phyloP scores from a whole-genome alignment of 139 green algal genomes.

The Microglena sp. region DNA sequence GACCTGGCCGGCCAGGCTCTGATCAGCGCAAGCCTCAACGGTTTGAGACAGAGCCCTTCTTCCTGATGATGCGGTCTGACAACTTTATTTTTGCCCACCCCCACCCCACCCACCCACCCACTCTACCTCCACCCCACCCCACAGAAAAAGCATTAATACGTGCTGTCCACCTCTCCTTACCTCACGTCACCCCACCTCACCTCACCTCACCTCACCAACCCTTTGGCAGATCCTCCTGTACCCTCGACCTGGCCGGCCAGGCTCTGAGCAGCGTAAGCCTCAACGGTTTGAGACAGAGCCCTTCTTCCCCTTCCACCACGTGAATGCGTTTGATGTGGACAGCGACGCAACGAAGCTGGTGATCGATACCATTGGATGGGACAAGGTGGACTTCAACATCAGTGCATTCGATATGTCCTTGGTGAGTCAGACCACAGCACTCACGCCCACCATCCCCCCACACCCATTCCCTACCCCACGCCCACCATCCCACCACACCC shows the following conservation, averaged over 20 bases:
- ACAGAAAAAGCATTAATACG: too few relatives aligned
- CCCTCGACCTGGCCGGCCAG: conserved; percentile 18
- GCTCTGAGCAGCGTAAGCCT: neutral
- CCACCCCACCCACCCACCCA: too few relatives aligned
- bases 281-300: conserved; percentile 24
- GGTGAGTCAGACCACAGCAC: conserved; percentile 9
- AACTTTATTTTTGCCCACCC: too few relatives aligned
- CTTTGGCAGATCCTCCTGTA: conserved; percentile 19
- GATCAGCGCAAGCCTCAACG: neutral
- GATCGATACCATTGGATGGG: conserved; percentile 48
- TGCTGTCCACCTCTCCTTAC: too few relatives aligned
- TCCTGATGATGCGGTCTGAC: too few relatives aligned
- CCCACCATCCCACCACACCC: too few relatives aligned
- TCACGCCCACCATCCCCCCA: too few relatives aligned
- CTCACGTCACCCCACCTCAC: neutral
- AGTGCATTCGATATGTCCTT: conserved; percentile 22
- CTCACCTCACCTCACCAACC: neutral
- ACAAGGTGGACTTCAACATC: conserved; percentile 35
- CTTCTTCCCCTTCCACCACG: conserved; percentile 70
- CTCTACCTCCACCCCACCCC: too few relatives aligned
- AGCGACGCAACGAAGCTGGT: conserved; percentile 21
- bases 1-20: conserved; percentile 15
- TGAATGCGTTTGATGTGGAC: conserved; percentile 54
- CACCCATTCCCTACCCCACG: too few relatives aligned
- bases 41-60: conserved; percentile 36